Percentiles rank a stretch among this genome's conserved stretches.
Conservation (phyloP, 1,284 basidiomycete genomes). For the Ganoderma boninense region DNA sequence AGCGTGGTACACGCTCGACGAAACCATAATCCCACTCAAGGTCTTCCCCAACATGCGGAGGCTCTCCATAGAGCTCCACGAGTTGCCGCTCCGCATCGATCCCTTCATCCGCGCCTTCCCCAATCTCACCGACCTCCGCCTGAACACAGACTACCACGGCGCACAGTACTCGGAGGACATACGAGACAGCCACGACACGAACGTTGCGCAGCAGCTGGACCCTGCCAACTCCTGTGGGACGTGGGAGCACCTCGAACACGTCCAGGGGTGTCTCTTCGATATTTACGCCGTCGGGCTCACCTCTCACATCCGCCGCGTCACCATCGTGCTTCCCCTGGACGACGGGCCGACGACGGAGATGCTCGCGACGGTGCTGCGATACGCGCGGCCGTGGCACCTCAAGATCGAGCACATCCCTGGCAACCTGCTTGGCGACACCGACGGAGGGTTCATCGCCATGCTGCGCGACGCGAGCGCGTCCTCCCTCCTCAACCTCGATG, state of each 20-base stretch:
- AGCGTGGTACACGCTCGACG: neutral
- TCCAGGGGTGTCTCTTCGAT: neutral
- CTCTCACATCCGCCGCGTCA: neutral
- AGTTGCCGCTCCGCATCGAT: neutral
- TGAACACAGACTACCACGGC: neutral
- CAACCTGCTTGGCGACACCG: neutral
- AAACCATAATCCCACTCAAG: neutral
- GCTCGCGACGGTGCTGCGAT: neutral
- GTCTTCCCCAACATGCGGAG: neutral
- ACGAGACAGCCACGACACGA: neutral
- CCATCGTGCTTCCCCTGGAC: neutral
- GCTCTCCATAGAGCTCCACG: neutral
- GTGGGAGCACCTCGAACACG: neutral
- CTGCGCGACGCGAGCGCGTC: neutral
- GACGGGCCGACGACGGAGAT: neutral
- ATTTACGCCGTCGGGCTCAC: neutral
- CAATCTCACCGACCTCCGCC: neutral
- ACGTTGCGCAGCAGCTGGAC: neutral
- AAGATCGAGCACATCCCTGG: neutral
- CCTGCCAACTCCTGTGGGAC: neutral
- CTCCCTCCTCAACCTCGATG: neutral
- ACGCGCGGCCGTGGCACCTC: neutral
- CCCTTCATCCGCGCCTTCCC: slow-evolving; percentile 3
- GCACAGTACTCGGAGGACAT: neutral
- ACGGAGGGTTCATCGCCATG: neutral